Conservation (phyloP, 2,329 filamentous ascomycete genomes). For the Mycogone perniciosa region DNA sequence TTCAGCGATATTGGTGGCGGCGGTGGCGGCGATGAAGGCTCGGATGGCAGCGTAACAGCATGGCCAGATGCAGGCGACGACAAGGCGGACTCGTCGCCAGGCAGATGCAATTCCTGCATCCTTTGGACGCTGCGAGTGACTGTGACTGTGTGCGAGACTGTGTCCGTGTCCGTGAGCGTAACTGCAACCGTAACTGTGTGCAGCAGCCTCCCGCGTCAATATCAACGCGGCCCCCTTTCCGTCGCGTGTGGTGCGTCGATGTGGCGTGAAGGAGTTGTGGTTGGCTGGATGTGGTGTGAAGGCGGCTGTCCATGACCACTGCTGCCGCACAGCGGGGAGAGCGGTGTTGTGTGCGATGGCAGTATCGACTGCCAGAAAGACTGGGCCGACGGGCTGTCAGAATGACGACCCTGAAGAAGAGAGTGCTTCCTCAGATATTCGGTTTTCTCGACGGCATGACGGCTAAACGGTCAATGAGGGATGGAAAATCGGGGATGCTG, state of each 20-base stretch:
- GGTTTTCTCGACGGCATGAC: background rate
- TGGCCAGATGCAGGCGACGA: slow-evolving; percentile 5
- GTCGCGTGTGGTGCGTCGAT: slow-evolving; percentile 7
- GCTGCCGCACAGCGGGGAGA: too few species aligned
- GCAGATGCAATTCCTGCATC: slow-evolving; percentile 22
- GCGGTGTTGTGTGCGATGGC: too few species aligned
- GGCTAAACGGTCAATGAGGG: background rate
- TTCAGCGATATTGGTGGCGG: slow-evolving; percentile 4
- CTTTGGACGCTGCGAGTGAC: slow-evolving; percentile 9
- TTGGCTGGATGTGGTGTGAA: too few species aligned
- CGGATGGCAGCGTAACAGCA: background rate
- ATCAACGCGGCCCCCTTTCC: background rate
- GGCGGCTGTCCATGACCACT: slow-evolving; percentile 1
- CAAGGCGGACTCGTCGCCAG: slow-evolving; percentile 15
- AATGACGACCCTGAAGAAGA: background rate
- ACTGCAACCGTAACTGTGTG: slow-evolving; percentile 1
- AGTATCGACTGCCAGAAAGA: too few species aligned
- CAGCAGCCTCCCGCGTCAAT: background rate
- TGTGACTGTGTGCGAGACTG: background rate
- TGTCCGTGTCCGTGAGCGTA: background rate
- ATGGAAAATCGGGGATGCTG: slow-evolving; percentile 10
- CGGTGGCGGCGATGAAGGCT: slow-evolving; percentile 7
- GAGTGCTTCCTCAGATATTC: slow-evolving; percentile 1
- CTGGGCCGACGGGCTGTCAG: background rate
- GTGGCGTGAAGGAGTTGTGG: slow-evolving; percentile 1